Evolutionary conservation across 2,329 filamentous ascomycete species (phyloP).

Genomic region (Cercospora citrullina): DNA sequence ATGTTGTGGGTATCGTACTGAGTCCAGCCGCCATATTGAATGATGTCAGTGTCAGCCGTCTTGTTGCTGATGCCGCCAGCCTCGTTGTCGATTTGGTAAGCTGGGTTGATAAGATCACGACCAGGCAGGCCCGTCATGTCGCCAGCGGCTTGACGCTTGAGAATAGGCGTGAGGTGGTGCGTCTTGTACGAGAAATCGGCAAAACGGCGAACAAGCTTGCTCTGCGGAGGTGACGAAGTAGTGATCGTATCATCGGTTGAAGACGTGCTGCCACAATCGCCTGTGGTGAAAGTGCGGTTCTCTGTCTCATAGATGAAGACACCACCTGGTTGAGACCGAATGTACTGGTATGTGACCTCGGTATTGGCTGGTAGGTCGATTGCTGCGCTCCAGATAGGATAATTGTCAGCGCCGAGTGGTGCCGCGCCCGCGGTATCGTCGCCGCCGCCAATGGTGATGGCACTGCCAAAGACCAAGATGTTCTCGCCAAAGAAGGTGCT

Average conservation of each 20-base stretch:
- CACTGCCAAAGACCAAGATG: conserved; percentile 38
- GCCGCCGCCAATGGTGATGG: conserved; percentile 35
- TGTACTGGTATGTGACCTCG: conserved; percentile 37
- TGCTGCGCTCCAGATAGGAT: conserved; percentile 39
- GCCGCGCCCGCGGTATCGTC: conserved; percentile 34
- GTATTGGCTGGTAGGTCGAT: conserved; percentile 38
- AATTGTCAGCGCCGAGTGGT: conserved; percentile 34
- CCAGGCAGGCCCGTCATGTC: conserved; percentile 57
- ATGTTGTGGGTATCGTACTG: conserved; percentile 78
- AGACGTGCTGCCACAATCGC: conserved; percentile 33
- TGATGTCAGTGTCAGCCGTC: conserved; percentile 65
- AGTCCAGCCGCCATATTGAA: conserved; percentile 65
- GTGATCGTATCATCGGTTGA: conserved; percentile 35
- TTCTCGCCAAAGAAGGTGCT: conserved; percentile 40
- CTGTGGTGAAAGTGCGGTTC: conserved; percentile 38
- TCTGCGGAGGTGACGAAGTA: conserved; percentile 32
- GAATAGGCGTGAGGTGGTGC: conserved; percentile 18
- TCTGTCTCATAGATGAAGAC: conserved; percentile 36
- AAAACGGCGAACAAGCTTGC: conserved; percentile 30
- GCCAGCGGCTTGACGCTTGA: conserved; percentile 28
- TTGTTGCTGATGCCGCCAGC: conserved; percentile 48
- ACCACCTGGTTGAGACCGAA: conserved; percentile 37
- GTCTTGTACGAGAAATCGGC: conserved; percentile 16
- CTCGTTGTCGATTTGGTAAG: conserved; percentile 66
- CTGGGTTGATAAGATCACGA: conserved; percentile 64